Conservation (phyloP, 768 basidiomycete genomes). For the Cyclocybe aegerita region DNA sequence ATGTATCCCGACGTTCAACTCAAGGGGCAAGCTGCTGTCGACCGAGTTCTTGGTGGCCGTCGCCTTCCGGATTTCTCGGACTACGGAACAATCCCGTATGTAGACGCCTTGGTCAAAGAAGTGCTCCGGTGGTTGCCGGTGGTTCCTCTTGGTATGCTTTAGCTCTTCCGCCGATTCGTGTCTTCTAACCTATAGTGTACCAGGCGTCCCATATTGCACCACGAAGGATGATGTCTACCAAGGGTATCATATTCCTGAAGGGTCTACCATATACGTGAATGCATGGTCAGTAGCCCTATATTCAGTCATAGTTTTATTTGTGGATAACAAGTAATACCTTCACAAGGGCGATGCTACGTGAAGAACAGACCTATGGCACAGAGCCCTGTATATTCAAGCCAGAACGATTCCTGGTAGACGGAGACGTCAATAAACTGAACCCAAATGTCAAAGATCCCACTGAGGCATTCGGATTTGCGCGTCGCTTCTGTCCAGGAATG, state of each 20-base stretch:
- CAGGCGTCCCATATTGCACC: conserved; percentile 3
- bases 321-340: background rate
- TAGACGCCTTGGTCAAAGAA: conserved; percentile 34
- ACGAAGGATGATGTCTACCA: background rate
- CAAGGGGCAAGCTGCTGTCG: conserved; percentile 32
- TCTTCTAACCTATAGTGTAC: background rate
- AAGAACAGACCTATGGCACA: conserved; percentile 46
- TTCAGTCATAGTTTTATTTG: background rate
- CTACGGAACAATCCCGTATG: conserved; percentile 30
- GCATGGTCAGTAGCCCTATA: conserved; percentile 4
- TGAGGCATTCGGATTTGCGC: too few relatives aligned
- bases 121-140: conserved; percentile 25
- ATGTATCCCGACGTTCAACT: conserved; percentile 32
- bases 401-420: conserved; percentile 45
- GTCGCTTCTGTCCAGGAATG: too few relatives aligned
- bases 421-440: conserved; percentile 6
- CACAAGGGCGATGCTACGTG: conserved; percentile 41
- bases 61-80: conserved; percentile 36
- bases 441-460: background rate
- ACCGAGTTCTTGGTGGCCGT: conserved; percentile 26
- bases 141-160: conserved; percentile 23
- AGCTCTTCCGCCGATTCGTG: background rate
- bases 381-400: conserved; percentile 47
- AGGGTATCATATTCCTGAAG: conserved; percentile 9
- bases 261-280: conserved; percentile 10